These are phyloP conservation scores for Penicillium cosmopolitanum DNA, from an alignment of 495 filamentous ascomycete species.

Conservation along the genomic window DNA sequence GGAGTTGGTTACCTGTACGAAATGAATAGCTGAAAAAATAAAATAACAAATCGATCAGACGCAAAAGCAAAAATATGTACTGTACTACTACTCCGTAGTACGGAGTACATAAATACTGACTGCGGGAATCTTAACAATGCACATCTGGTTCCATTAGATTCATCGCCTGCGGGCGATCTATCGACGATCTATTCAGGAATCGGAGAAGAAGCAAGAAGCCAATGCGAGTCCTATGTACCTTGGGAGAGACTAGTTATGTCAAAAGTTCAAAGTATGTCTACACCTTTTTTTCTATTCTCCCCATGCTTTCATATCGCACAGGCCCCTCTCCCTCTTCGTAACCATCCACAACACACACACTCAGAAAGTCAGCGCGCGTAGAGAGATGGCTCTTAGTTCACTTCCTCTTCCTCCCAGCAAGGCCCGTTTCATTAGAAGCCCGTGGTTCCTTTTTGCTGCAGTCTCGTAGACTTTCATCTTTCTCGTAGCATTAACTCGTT, in stretches of 20 bases:
- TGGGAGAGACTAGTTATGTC: conserved; percentile 15
- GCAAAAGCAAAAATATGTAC: too few relatives aligned
- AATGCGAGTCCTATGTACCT: conserved; percentile 20
- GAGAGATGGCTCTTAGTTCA: neutral
- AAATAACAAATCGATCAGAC: neutral
- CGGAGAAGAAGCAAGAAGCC: neutral
- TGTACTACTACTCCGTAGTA: too few relatives aligned
- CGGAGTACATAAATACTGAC: too few relatives aligned
- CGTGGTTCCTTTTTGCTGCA: conserved; percentile 16
- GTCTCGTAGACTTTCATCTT: conserved; percentile 24
- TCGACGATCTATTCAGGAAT: neutral
- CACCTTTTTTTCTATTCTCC: conserved; percentile 16
- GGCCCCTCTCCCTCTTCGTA: neutral
- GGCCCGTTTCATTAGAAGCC: conserved; percentile 23
- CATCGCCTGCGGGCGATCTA: conserved; percentile 14
- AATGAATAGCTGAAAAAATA: neutral
- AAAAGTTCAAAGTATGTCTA: conserved; percentile 21
- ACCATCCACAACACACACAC: neutral
- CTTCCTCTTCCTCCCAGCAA: neutral
- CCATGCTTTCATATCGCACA: conserved; percentile 13
- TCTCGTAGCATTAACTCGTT: conserved; percentile 30
- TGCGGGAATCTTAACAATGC: neutral
- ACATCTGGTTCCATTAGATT: conserved; percentile 9
- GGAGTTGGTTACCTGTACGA: neutral
- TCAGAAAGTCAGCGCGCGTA: too few relatives aligned